phyloP scores from a whole-genome alignment of 2,329 filamentous ascomycete species.

The Huntiella omanensis region DNA sequence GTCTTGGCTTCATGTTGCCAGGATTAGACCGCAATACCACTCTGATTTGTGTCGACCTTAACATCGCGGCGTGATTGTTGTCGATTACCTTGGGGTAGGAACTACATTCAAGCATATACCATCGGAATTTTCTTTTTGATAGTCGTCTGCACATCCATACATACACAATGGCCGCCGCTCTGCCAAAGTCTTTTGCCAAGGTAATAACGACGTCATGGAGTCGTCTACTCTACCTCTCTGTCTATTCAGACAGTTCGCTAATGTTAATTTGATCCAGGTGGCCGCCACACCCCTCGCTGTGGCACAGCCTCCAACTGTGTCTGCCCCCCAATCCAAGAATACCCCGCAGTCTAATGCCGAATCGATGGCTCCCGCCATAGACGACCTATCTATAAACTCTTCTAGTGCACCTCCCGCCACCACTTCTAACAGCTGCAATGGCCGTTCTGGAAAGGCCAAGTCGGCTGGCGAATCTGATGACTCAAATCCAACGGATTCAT shows the following conservation, averaged over 20 bases:
- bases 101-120: too few species aligned
- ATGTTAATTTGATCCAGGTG: slow-evolving; percentile 23
- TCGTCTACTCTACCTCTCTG: background rate
- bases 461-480: slow-evolving; percentile 32
- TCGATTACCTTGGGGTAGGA: too few species aligned
- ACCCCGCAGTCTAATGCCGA: slow-evolving; percentile 4
- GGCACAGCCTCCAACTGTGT: slow-evolving; percentile 8
- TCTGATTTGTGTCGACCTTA: background rate
- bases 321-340: slow-evolving; percentile 13
- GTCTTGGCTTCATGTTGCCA: too few species aligned
- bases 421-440: slow-evolving; percentile 2
- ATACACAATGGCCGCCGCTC: slow-evolving; percentile 27
- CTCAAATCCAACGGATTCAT: slow-evolving; percentile 42
- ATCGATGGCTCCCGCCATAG: slow-evolving; percentile 3
- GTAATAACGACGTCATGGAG: slow-evolving; percentile 23
- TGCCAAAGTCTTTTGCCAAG: slow-evolving; percentile 56
- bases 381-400: slow-evolving; percentile 3
- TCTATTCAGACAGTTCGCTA: background rate
- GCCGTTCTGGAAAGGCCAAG: slow-evolving; percentile 7
- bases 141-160: background rate
- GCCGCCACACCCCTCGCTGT: slow-evolving; percentile 19
- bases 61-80: background rate
- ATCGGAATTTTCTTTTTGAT: too few species aligned
- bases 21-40: too few species aligned
- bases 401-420: background rate